Conservation (phyloP, 2,329 filamentous ascomycete species). For the Ceratocystis cubensis region DNA sequence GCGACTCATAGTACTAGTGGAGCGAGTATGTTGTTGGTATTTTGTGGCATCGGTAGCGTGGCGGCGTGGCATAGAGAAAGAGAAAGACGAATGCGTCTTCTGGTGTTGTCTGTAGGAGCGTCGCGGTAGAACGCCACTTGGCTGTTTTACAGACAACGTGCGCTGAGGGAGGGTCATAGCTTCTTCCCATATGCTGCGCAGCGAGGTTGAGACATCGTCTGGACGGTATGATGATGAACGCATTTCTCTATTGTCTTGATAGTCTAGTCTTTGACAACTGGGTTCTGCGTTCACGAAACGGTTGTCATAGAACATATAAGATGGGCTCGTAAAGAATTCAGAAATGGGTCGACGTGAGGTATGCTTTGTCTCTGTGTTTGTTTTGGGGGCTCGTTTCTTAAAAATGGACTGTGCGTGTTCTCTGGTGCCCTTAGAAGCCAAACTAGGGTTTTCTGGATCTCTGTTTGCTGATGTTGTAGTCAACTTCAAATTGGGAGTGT, state of each 20-base stretch:
- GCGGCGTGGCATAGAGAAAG: constrained; percentile 5
- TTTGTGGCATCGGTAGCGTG: not conserved
- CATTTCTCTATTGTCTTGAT: constrained; percentile 9
- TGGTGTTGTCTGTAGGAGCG: not conserved
- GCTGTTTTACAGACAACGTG: constrained; percentile 9
- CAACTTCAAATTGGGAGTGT: not conserved
- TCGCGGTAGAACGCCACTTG: not conserved
- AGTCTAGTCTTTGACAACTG: not conserved
- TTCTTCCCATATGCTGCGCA: constrained; percentile 17
- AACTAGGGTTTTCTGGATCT: not conserved
- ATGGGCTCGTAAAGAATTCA: not conserved
- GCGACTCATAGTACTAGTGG: constrained; percentile 13
- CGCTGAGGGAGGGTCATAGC: constrained; percentile 13
- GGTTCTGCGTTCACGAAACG: not conserved
- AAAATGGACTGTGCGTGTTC: not conserved
- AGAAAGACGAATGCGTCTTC: constrained; percentile 2
- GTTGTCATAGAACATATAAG: not conserved
- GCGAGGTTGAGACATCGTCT: constrained; percentile 8
- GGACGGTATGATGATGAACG: constrained; percentile 12
- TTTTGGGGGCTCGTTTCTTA: not conserved
- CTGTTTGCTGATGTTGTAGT: not conserved
- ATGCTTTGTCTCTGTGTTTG: not conserved
- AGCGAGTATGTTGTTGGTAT: constrained; percentile 4
- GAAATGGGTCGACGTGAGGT: constrained; percentile 1
- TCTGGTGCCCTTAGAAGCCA: not conserved